Base-by-base conservation (phyloP, 2,329 filamentous ascomycete species). In the Graphilbum fragrans region DNA sequence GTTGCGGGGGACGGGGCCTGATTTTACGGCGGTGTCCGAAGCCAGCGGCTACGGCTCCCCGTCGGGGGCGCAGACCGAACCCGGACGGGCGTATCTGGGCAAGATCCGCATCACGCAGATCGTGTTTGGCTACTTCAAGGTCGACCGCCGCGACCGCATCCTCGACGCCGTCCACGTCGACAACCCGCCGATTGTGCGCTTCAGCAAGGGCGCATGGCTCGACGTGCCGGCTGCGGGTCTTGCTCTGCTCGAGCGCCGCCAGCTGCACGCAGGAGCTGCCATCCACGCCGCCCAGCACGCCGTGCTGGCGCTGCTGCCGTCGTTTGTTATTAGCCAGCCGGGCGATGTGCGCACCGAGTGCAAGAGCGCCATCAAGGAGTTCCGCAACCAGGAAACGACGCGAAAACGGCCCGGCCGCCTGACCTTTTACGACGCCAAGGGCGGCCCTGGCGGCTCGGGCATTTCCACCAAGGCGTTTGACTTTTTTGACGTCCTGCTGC, bases 221-320 rank as follows among this genome's bases (percentile, higher is more conserved):
- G 90, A 96, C 56, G 78, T 98, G 3, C 90, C 92, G 0, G 80
- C 79, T 46, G 60, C 59, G 1, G 87, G 87, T 0, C 72, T 96
- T 6, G 77, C 86, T 14, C 87, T 95, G 34, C 70, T 98, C 1
- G 72, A 80, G 33, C 72, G 72, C 1, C 69, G 80, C 8, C 69
- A 78, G 1, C 67, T 96, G 25, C 86, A 95, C 56, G 72, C 90
- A 10, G 90, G 86, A 0, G 92, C 82, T 0, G 86, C 85, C 0
- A 95, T 98, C 44, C 92, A 96, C 55, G 90, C 90, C 0, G 90
- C 92, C 3, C 87, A 96, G 61, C 92, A 98, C 58, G 87, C 88
- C 0, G 68, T 96, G 20, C 73, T 96, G 47, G 82, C 77, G 32
- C 69, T 96, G 2, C 79, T 96, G 64, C 90, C 90, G 0, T 92